A percentile compares a stretch with the other conserved stretches of the same genome.
Evolutionary conservation across 192 early-diverging fungal species (phyloP).

Genomic region (Entomortierella lignicola): DNA sequence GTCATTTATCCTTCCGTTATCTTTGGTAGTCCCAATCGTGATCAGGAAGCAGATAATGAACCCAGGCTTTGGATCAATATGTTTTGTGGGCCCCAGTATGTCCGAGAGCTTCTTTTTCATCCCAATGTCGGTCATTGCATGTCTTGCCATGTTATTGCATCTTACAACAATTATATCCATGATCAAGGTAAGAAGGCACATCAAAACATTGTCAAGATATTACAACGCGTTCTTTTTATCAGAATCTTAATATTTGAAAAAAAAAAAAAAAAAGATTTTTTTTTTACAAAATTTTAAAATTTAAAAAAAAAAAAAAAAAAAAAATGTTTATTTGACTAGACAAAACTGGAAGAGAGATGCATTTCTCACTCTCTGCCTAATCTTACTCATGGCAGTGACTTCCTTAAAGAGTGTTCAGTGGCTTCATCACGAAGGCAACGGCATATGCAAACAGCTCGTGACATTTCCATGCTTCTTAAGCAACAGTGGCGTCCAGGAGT

Average conservation of each 20-base stretch:
- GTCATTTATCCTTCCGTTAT: constrained; percentile 21
- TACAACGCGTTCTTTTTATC: too few species aligned
- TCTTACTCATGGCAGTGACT: neutral
- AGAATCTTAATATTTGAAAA: too few species aligned
- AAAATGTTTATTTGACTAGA: neutral
- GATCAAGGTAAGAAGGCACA: constrained; percentile 17
- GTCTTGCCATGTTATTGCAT: constrained; percentile 28
- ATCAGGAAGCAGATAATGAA: constrained; percentile 25
- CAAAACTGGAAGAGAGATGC: neutral
- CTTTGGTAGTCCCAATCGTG: constrained; percentile 22
- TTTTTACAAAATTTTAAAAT: too few species aligned
- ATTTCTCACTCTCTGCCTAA: too few species aligned
- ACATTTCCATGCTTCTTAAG: constrained; percentile 27
- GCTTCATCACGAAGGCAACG: neutral
- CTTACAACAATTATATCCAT: constrained; percentile 20
- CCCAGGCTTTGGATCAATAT: constrained; percentile 33
- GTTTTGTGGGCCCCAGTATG: constrained; percentile 26
- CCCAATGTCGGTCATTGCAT: constrained; percentile 24
- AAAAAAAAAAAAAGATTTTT: neutral
- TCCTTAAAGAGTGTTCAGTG: neutral
- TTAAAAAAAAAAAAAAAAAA: too few species aligned
- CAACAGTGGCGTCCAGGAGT: constrained; percentile 46
- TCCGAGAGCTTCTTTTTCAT: constrained; percentile 27
- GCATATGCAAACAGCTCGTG: constrained; percentile 32
- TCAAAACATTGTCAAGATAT: too few species aligned